Evolutionary conservation across 225 moss, liverwort and hornwort species (phyloP).

Genomic region (Neckera pumila): DNA sequence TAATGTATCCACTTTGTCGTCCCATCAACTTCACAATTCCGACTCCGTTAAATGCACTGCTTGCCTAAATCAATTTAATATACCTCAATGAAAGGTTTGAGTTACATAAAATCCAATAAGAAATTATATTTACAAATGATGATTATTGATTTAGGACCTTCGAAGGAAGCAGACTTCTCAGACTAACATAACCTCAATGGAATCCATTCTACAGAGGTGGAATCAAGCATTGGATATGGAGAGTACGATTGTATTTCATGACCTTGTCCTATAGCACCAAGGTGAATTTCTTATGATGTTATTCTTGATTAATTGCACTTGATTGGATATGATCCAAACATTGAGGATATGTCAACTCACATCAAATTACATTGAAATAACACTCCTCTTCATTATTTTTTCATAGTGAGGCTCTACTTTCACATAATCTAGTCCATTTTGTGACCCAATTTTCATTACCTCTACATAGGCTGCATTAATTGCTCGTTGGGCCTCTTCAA

Average conservation of each 20-base stretch:
- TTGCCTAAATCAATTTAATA: slow-evolving; percentile 44
- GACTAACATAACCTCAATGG: neutral
- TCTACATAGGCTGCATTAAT: slow-evolving; percentile 94
- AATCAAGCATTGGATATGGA: neutral
- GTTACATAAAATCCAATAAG: neutral
- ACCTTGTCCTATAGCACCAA: neutral
- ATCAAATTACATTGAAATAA: neutral
- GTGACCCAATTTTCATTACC: slow-evolving; percentile 15
- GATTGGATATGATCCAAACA: neutral
- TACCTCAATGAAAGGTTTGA: neutral
- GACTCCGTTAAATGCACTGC: slow-evolving; percentile 83
- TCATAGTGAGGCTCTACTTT: neutral
- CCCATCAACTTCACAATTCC: slow-evolving; percentile 96
- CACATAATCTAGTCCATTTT: neutral
- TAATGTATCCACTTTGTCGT: slow-evolving; percentile 87
- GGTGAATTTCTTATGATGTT: neutral
- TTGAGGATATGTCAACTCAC: neutral
- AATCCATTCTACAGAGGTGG: neutral
- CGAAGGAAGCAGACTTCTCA: neutral
- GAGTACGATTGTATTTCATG: neutral
- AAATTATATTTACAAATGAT: neutral
- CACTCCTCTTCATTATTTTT: neutral
- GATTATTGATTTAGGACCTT: neutral
- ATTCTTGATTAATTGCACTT: neutral
- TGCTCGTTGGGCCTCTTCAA: slow-evolving; percentile 90